Percentiles rank a stretch among this genome's conserved stretches.
Conservation (phyloP, 768 basidiomycete genomes). For the Amanita brunnescens region DNA sequence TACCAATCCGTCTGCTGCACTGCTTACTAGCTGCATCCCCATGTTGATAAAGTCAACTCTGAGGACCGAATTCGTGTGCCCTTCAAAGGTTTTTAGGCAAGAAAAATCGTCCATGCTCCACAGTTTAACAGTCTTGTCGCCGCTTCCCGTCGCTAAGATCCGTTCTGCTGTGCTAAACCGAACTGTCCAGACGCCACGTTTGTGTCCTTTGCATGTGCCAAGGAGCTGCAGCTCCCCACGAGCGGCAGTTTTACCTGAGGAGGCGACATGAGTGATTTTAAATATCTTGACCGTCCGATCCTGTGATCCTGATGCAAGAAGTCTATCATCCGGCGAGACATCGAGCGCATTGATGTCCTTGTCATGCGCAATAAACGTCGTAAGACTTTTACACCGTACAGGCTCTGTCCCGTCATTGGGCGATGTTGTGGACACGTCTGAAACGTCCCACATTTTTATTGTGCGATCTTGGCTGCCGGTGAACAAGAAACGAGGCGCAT, state of each 20-base stretch:
- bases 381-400: slow-evolving; percentile 62
- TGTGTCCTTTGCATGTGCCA: slow-evolving; percentile 93
- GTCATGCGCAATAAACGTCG: slow-evolving; percentile 88
- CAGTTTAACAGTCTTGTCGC: slow-evolving; percentile 88
- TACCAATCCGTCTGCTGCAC: slow-evolving; percentile 90
- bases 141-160: slow-evolving; percentile 87
- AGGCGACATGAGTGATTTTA: slow-evolving; percentile 50
- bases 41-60: slow-evolving; percentile 83
- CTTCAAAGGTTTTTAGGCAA: slow-evolving; percentile 95
- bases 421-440: slow-evolving; percentile 28
- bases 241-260: slow-evolving; percentile 31
- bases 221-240: slow-evolving; percentile 66
- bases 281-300: slow-evolving; percentile 93
- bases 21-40: slow-evolving; percentile 81
- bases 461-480: slow-evolving; percentile 97
- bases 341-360: slow-evolving; percentile 99
- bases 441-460: slow-evolving; percentile 98
- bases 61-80: slow-evolving; percentile 94
- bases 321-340: slow-evolving; percentile 77
- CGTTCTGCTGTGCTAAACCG: slow-evolving; percentile 79
- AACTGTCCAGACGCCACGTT: slow-evolving; percentile 93
- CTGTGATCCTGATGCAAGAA: slow-evolving; percentile 91
- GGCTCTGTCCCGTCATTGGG: slow-evolving; percentile 19
- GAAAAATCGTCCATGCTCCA: slow-evolving; percentile 94
- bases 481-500: slow-evolving; percentile 62